Evolutionary conservation across 2,329 filamentous ascomycete species (phyloP).

Genomic region (Xenoacremonium recifei): DNA sequence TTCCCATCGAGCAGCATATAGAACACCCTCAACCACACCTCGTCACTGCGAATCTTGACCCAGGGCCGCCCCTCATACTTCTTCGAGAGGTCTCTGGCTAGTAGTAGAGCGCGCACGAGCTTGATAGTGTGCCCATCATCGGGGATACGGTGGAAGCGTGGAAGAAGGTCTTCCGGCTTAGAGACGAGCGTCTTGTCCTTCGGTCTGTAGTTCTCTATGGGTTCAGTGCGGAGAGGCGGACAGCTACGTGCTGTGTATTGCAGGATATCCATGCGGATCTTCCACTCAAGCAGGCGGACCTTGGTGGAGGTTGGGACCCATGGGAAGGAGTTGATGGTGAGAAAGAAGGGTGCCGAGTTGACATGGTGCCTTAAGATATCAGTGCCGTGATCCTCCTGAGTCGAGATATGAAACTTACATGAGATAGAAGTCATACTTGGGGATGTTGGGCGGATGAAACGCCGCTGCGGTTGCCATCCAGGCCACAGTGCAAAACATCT

Average conservation of each 20-base stretch:
- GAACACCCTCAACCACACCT: conserved; percentile 59
- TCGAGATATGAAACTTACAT: conserved; percentile 39
- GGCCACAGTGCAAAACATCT: conserved; percentile 67
- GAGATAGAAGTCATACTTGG: conserved; percentile 80
- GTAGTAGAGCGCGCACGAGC: conserved; percentile 65
- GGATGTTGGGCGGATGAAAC: conserved; percentile 59
- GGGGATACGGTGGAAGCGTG: conserved; percentile 44
- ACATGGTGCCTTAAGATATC: conserved; percentile 64
- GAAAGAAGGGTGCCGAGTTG: conserved; percentile 71
- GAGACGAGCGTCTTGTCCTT: conserved; percentile 40
- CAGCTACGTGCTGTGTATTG: conserved; percentile 70
- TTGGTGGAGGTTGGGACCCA: conserved; percentile 64
- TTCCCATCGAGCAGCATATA: conserved; percentile 63
- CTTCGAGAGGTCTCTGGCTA: conserved; percentile 56
- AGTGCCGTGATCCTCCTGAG: neutral
- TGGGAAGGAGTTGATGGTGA: conserved; percentile 58
- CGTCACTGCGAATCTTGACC: conserved; percentile 52
- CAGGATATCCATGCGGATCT: conserved; percentile 70
- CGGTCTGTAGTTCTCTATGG: conserved; percentile 60
- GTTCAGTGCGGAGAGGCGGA: conserved; percentile 57
- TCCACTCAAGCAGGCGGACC: conserved; percentile 74
- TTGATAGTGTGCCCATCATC: conserved; percentile 87
- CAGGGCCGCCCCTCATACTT: conserved; percentile 45
- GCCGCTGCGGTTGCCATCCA: conserved; percentile 54
- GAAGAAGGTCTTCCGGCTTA: conserved; percentile 49